These are phyloP conservation scores for Wickerhamiella galacta DNA, from an alignment of 805 yeast species.

Conservation along the genomic window DNA sequence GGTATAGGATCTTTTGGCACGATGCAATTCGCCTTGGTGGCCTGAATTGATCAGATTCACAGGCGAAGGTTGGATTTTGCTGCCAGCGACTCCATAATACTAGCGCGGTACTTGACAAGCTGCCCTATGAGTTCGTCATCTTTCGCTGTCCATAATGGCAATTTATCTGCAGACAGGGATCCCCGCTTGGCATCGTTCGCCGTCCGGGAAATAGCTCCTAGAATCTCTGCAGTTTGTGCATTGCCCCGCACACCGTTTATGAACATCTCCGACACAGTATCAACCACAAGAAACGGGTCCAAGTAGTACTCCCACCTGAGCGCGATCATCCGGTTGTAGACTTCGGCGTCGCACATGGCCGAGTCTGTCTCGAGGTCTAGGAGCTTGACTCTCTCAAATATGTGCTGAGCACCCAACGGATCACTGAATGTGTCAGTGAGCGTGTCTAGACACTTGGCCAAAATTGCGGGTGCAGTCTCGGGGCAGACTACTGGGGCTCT, in stretches of 20 bases:
- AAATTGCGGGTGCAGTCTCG: neutral
- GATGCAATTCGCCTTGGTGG: too few species aligned
- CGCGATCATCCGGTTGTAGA: slow-evolving; percentile 24
- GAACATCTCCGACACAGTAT: slow-evolving; percentile 25
- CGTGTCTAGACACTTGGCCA: slow-evolving; percentile 6
- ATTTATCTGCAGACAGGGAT: slow-evolving; percentile 9
- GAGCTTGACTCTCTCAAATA: slow-evolving; percentile 24
- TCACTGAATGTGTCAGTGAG: slow-evolving; percentile 16
- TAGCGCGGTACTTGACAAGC: slow-evolving; percentile 14
- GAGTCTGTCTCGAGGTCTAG: slow-evolving; percentile 23
- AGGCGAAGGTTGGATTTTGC: neutral
- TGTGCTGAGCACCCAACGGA: slow-evolving; percentile 22
- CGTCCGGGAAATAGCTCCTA: slow-evolving; percentile 16
- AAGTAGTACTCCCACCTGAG: slow-evolving; percentile 26
- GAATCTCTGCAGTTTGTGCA: slow-evolving; percentile 20
- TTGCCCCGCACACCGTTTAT: slow-evolving; percentile 27
- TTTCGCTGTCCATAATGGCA: slow-evolving; percentile 19
- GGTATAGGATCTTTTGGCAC: too few species aligned
- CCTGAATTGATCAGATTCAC: neutral
- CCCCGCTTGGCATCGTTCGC: slow-evolving; percentile 16
- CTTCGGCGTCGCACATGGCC: slow-evolving; percentile 25
- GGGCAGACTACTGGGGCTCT: neutral
- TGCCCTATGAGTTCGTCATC: slow-evolving; percentile 15
- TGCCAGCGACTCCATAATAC: slow-evolving; percentile 2
- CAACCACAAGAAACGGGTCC: slow-evolving; percentile 23